Base-by-base conservation (phyloP, 306 rosid genomes). In the Quercus robur region DNA sequence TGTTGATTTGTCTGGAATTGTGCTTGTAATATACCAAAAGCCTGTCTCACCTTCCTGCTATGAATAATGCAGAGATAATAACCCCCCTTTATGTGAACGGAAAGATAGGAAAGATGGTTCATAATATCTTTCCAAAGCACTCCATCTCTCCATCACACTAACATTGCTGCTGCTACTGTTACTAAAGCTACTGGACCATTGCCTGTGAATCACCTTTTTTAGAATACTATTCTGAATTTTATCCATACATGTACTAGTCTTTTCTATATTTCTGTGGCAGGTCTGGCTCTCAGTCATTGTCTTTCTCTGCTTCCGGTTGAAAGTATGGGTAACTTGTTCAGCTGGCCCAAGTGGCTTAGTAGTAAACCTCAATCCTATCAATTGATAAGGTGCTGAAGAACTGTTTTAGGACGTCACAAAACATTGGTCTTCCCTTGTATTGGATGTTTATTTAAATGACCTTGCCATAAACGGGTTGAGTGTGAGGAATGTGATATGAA, bases 401-500 rank as follows among this genome's bases (percentile, higher is more conserved):
- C 77, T 66, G 78, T 91, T 91, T 85, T 68, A 85, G 77, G 74
- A 87, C 81, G 98, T 93, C 81, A 91, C 76, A 77, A 77, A 89
- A 30, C 83, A 4, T 38, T 95, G 98, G 99, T 88, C 94, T 82
- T 55, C 84, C 56, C 70, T 95, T 44, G 90, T 93, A 74, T 86
- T 96, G 1, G 81, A 90, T 79, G 88, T 85, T 78, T 95, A 93
- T 84, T 69, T 26, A n/a, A 63, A 87, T 13, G 75, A 81, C 75
- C 87, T 90, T 74, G 67, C 91, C 23, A 82, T 95, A 51, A 81
- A 90, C 35, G 93, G 99, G 98, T 71, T 87, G 2, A 90, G 87
- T 11, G 86, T 95, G 78, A 90, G 97, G 80, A 95, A 95, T 77
- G 89, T 91, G 17, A 83, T 81, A 91, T 93, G 97, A 95, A 95